These are phyloP conservation scores for Kwoniella sp. DNA, from an alignment of 768 basidiomycete genomes.

Conservation along the genomic window DNA sequence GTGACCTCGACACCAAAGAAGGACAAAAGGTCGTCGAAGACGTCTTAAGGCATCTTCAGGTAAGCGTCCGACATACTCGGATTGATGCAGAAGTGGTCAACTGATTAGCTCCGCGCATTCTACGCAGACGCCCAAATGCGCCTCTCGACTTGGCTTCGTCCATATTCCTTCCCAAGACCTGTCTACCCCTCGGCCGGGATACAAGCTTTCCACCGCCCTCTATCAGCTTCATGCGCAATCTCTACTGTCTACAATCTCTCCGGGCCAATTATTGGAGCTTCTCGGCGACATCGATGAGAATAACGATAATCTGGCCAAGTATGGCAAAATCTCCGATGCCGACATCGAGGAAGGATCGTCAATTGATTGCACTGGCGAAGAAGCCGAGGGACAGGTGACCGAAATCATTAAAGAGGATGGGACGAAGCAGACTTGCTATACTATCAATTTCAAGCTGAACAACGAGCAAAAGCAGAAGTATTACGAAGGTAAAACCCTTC, in stretches of 20 bases:
- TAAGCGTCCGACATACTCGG: slow-evolving; percentile 55
- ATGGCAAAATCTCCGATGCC: not conserved
- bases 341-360: not conserved
- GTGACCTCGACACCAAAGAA: slow-evolving; percentile 70
- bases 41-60: slow-evolving; percentile 66
- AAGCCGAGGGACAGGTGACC: not conserved
- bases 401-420: not conserved
- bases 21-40: slow-evolving; percentile 68
- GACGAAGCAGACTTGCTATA: not conserved
- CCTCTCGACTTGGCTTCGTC: slow-evolving; percentile 69
- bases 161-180: slow-evolving; percentile 65
- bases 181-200: slow-evolving; percentile 49
- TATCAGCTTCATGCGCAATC: slow-evolving; percentile 42
- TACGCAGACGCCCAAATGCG: slow-evolving; percentile 30
- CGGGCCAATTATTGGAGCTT: slow-evolving; percentile 39
- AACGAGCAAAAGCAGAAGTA: slow-evolving; percentile 7
- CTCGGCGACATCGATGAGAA: slow-evolving; percentile 39
- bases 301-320: slow-evolving; percentile 27
- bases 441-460: not conserved
- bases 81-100: not conserved
- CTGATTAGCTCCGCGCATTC: slow-evolving; percentile 6
- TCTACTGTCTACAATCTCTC: slow-evolving; percentile 26
- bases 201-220: slow-evolving; percentile 57
- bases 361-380: not conserved
- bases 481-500: slow-evolving; percentile 23